Evolutionary conservation across 2,329 filamentous ascomycete genomes (phyloP).

Genomic region (Sclerotinia spermophila): DNA sequence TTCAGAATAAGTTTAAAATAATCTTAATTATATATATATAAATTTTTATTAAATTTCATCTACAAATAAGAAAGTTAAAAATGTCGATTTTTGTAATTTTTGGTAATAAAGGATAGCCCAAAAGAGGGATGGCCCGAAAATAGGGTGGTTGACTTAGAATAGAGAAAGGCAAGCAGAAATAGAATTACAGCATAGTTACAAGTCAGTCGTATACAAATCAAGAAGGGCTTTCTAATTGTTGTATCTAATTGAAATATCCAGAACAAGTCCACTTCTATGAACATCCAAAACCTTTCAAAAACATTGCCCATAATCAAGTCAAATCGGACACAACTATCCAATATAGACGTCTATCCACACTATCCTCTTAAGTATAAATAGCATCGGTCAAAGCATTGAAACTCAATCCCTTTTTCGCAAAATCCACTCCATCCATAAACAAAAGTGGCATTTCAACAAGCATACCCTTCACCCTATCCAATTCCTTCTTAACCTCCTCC

Average conservation of each 20-base stretch:
- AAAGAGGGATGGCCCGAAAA: too few species aligned
- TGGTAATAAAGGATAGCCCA: too few species aligned
- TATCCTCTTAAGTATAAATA: constrained; percentile 56
- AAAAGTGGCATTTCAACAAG: constrained; percentile 87
- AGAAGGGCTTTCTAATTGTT: not conserved
- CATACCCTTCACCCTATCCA: constrained; percentile 63
- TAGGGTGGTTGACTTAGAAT: too few species aligned
- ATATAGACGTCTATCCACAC: not conserved
- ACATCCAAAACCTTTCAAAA: not conserved
- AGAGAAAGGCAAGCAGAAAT: not conserved
- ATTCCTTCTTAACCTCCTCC: constrained; percentile 66
- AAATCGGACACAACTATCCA: not conserved
- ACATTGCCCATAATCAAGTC: not conserved
- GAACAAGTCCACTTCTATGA: not conserved
- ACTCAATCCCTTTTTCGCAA: constrained; percentile 76
- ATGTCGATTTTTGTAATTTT: too few species aligned
- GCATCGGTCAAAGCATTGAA: constrained; percentile 70
- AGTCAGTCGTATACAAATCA: not conserved
- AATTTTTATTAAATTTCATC: too few species aligned
- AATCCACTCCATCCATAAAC: constrained; percentile 79
- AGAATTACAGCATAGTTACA: not conserved
- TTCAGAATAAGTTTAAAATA: too few species aligned
- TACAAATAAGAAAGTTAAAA: too few species aligned
- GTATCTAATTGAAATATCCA: not conserved
- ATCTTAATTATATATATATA: too few species aligned